phyloP scores from a whole-genome alignment of 1,284 basidiomycete species.

The Apiotrichum montevideense region DNA sequence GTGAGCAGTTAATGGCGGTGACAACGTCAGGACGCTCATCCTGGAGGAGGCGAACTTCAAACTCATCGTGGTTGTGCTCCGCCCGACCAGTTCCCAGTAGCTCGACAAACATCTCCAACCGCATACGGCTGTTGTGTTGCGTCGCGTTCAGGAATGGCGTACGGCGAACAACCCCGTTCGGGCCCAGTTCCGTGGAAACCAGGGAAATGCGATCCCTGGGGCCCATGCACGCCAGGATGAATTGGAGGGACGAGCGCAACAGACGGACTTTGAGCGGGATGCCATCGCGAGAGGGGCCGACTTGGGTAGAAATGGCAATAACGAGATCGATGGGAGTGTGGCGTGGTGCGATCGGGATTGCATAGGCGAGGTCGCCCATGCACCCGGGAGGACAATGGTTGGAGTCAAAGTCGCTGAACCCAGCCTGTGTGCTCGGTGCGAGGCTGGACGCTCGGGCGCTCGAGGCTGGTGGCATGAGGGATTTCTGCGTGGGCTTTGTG shows the following conservation, averaged over 20 bases:
- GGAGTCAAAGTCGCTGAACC: neutral
- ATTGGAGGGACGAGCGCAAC: slow-evolving; percentile 76
- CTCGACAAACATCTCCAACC: slow-evolving; percentile 71
- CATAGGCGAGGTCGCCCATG: slow-evolving; percentile 28
- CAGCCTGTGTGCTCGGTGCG: slow-evolving; percentile 8
- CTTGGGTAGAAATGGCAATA: slow-evolving; percentile 80
- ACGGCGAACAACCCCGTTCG: slow-evolving; percentile 67
- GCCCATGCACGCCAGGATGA: slow-evolving; percentile 68
- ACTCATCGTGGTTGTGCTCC: slow-evolving; percentile 49
- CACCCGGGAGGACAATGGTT: slow-evolving; percentile 6
- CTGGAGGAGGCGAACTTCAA: slow-evolving; percentile 65
- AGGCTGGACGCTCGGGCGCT: slow-evolving; percentile 9
- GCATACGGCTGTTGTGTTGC: slow-evolving; percentile 59
- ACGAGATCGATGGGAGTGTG: slow-evolving; percentile 89
- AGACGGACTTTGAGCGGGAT: slow-evolving; percentile 68
- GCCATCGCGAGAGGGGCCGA: slow-evolving; percentile 68
- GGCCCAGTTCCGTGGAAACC: slow-evolving; percentile 79
- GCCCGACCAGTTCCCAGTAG: slow-evolving; percentile 50
- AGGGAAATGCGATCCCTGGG: slow-evolving; percentile 71
- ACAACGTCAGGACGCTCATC: slow-evolving; percentile 95
- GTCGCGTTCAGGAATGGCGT: slow-evolving; percentile 79
- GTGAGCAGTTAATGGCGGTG: slow-evolving; percentile 84
- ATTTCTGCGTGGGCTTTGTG: neutral
- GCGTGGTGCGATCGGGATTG: slow-evolving; percentile 55
- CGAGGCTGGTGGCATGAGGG: neutral